Conservation (phyloP, 768 basidiomycete genomes). For the Boletales sp. region DNA sequence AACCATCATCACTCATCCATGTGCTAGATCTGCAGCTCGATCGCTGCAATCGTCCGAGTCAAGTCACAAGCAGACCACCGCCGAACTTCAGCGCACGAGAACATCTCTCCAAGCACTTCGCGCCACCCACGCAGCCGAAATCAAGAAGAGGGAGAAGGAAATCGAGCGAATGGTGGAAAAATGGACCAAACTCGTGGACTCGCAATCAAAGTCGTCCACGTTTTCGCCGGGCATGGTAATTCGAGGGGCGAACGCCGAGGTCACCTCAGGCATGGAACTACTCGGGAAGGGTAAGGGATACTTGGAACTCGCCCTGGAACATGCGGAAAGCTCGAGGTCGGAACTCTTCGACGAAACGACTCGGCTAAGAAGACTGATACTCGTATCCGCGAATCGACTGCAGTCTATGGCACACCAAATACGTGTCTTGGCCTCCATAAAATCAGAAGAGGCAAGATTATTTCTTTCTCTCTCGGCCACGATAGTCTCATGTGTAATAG, state of each 20-base stretch:
- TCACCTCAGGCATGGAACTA: conserved; percentile 42
- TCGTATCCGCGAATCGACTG: conserved; percentile 64
- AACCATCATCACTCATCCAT: conserved; percentile 4
- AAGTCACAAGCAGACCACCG: conserved; percentile 65
- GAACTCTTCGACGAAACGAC: conserved; percentile 65
- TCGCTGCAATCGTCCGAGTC: conserved; percentile 56
- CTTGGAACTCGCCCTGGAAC: conserved; percentile 65
- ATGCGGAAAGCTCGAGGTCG: conserved; percentile 65
- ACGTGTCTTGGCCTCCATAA: conserved; percentile 36
- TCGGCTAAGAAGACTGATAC: conserved; percentile 53
- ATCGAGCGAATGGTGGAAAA: conserved; percentile 69
- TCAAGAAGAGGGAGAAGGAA: conserved; percentile 82
- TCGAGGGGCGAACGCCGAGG: conserved; percentile 48
- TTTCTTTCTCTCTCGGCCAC: neutral
- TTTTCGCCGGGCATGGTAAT: conserved; percentile 48
- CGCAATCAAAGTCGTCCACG: conserved; percentile 55
- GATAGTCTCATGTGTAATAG: conserved; percentile 28
- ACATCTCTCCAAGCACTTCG: conserved; percentile 66
- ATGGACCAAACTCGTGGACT: conserved; percentile 69
- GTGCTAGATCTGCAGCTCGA: conserved; percentile 47
- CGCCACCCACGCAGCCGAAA: conserved; percentile 61
- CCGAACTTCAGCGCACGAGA: conserved; percentile 71
- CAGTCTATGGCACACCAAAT: conserved; percentile 52
- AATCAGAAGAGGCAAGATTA: conserved; percentile 46
- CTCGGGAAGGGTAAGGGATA: conserved; percentile 51